Evolutionary conservation across 2,329 filamentous ascomycete species (phyloP).

Genomic region (Dryadomyces quercus-mongolicae): DNA sequence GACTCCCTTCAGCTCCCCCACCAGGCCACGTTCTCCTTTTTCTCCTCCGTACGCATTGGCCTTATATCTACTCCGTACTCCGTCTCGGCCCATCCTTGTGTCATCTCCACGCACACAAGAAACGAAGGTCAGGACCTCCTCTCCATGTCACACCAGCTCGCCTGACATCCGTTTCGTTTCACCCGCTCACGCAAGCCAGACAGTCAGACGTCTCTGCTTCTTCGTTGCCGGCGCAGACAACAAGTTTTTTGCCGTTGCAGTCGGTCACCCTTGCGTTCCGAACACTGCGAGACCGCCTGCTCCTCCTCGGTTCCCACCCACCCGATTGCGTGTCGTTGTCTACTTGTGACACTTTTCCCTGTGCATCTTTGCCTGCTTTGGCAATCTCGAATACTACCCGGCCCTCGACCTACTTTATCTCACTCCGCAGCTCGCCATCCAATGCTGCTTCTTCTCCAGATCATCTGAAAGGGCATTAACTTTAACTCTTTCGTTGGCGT

Average conservation of each 20-base stretch:
- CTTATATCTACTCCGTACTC: too few relatives aligned
- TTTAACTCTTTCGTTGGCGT: not conserved
- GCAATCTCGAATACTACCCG: not conserved
- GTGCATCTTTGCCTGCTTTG: not conserved
- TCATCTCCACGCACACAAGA: too few relatives aligned
- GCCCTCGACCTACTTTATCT: not conserved
- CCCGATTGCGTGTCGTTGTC: not conserved
- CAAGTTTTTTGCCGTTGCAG: too few relatives aligned
- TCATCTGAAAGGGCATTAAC: too few relatives aligned
- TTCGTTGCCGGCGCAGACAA: not conserved
- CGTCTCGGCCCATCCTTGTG: too few relatives aligned
- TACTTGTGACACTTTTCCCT: not conserved
- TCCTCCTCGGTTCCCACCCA: too few relatives aligned
- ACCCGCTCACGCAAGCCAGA: not conserved
- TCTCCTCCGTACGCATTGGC: too few relatives aligned
- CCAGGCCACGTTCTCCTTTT: too few relatives aligned
- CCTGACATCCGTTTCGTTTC: not conserved
- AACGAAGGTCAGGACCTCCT: not conserved
- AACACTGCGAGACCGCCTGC: too few relatives aligned
- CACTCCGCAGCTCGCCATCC: too few relatives aligned
- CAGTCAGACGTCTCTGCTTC: not conserved
- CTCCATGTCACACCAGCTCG: not conserved
- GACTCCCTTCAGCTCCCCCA: not conserved
- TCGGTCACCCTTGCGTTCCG: too few relatives aligned
- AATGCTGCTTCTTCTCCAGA: too few relatives aligned